phyloP scores from a whole-genome alignment of 140 eudicot species.

The Cichorium intybus region DNA sequence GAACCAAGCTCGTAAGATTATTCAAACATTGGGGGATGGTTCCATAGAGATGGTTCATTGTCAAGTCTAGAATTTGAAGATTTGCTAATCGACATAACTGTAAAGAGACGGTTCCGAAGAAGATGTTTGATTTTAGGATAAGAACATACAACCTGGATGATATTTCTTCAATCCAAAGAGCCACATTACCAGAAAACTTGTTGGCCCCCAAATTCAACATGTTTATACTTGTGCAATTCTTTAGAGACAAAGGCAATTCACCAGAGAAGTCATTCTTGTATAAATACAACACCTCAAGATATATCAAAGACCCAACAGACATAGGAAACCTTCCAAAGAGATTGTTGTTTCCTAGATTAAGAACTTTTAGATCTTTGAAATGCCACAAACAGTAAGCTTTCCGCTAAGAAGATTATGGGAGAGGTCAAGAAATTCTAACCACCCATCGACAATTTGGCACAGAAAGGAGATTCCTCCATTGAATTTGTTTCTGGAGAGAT shows the following conservation, averaged over 20 bases:
- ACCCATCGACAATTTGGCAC: not conserved
- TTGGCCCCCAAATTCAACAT: constrained; percentile 15
- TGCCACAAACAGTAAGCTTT: not conserved
- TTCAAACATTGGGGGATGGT: constrained; percentile 26
- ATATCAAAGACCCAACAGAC: constrained; percentile 9
- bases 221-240: not conserved
- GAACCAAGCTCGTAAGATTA: constrained; percentile 20
- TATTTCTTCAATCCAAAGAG: constrained; percentile 5
- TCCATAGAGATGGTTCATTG: constrained; percentile 27
- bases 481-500: constrained; percentile 21
- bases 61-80: not conserved
- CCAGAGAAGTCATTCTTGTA: constrained; percentile 3
- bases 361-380: not conserved
- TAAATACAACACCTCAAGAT: constrained; percentile 4
- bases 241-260: no score
- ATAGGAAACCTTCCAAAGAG: constrained; percentile 16
- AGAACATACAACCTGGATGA: not conserved
- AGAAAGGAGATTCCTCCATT: constrained; percentile 4
- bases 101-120: constrained; percentile 4
- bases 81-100: not conserved
- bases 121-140: not conserved
- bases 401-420: constrained; percentile 9
- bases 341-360: constrained; percentile 23
- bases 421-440: constrained; percentile 1
- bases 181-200: constrained; percentile 2